These are phyloP conservation scores for Hypomyces perniciosus DNA, from an alignment of 2,329 filamentous ascomycete species.

Conservation along the genomic window DNA sequence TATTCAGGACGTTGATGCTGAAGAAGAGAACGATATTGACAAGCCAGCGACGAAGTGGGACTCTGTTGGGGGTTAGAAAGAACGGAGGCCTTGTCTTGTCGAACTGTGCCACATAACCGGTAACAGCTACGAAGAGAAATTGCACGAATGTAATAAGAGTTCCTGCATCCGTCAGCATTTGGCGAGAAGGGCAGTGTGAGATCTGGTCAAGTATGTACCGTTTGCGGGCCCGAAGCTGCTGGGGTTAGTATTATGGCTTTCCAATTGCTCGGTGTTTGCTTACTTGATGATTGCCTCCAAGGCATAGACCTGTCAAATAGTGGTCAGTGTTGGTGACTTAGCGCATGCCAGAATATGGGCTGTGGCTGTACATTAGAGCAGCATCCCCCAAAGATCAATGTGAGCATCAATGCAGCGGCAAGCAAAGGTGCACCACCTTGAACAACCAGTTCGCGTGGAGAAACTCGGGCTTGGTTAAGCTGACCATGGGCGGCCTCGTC, in stretches of 20 bases:
- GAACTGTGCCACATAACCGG: constrained; percentile 70
- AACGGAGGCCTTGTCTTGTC: constrained; percentile 61
- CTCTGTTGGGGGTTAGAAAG: constrained; percentile 69
- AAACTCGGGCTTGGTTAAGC: too few species aligned
- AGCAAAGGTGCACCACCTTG: constrained; percentile 32
- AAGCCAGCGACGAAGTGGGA: constrained; percentile 79
- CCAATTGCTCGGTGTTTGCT: constrained; percentile 29
- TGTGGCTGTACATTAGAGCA: constrained; percentile 71
- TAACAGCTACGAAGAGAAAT: constrained; percentile 75
- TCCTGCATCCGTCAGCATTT: constrained; percentile 41
- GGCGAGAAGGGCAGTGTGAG: neutral
- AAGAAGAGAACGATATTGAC: constrained; percentile 90
- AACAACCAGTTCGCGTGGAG: too few species aligned
- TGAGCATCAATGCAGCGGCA: constrained; percentile 61
- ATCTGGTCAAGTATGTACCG: constrained; percentile 44
- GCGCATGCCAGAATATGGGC: neutral
- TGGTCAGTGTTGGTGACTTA: neutral
- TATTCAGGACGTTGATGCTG: constrained; percentile 91
- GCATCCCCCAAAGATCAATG: constrained; percentile 90
- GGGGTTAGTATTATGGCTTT: neutral
- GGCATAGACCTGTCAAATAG: constrained; percentile 70
- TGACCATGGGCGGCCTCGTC: too few species aligned
- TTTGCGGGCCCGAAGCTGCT: constrained; percentile 73
- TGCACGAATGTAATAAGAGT: constrained; percentile 85
- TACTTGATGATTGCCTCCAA: constrained; percentile 93